phyloP scores from a whole-genome alignment of 2,329 filamentous ascomycete species.

The Neonectria neomacrospora region DNA sequence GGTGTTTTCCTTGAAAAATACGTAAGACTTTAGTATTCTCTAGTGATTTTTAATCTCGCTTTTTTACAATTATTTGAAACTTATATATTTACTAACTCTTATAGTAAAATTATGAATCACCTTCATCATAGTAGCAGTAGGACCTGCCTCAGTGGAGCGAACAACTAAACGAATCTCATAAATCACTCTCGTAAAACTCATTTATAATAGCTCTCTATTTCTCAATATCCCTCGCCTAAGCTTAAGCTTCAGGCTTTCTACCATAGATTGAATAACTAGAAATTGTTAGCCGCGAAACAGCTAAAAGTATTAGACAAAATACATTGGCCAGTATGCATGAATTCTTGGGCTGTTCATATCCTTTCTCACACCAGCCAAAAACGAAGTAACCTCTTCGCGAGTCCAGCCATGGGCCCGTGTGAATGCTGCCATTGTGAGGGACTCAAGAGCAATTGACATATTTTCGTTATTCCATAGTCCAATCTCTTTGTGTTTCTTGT shows the following conservation, averaged over 20 bases:
- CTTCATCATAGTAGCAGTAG: too few species aligned
- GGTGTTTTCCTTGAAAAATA: too few species aligned
- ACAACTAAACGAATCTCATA: too few species aligned
- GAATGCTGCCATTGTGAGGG: slow-evolving; percentile 19
- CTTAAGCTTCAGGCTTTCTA: neutral
- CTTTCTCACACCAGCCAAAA: slow-evolving; percentile 27
- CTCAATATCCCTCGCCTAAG: too few species aligned
- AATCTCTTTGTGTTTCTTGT: slow-evolving; percentile 15
- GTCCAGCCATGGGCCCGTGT: slow-evolving; percentile 27
- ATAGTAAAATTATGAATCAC: too few species aligned
- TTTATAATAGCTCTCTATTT: too few species aligned
- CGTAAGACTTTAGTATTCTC: too few species aligned
- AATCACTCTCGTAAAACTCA: too few species aligned
- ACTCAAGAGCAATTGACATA: neutral
- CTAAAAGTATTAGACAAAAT: too few species aligned
- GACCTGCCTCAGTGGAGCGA: too few species aligned
- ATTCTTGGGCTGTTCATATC: slow-evolving; percentile 20
- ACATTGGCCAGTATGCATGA: slow-evolving; percentile 35
- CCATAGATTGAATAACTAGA: neutral
- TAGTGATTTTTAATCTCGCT: neutral
- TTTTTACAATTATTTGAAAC: too few species aligned
- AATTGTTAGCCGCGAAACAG: neutral
- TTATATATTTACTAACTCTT: too few species aligned
- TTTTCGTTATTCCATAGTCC: slow-evolving; percentile 21
- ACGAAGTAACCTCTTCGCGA: slow-evolving; percentile 15